Conservation (phyloP, 2,329 filamentous ascomycete species). For the Trichoderma brevicompactum region DNA sequence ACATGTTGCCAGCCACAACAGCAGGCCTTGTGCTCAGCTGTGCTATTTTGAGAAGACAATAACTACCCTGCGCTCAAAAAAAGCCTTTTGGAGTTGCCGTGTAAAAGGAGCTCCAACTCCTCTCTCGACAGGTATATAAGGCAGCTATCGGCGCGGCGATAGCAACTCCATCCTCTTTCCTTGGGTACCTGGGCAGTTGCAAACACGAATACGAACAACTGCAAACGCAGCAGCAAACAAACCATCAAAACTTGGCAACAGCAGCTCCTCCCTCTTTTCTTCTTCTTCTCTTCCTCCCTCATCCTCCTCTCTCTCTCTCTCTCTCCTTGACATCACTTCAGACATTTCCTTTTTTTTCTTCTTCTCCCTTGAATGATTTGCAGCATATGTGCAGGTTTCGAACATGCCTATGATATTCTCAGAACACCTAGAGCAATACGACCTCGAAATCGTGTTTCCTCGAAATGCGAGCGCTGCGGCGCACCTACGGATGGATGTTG, state of each 20-base stretch:
- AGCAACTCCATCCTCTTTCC: neutral
- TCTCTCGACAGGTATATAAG: neutral
- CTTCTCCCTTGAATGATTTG: neutral
- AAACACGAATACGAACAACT: slow-evolving; percentile 14
- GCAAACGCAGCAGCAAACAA: slow-evolving; percentile 10
- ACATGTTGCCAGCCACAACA: neutral
- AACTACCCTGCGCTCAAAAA: too few species aligned
- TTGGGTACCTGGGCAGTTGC: neutral
- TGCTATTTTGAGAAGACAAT: neutral
- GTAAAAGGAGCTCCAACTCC: neutral
- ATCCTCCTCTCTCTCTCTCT: neutral
- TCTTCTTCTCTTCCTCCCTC: neutral
- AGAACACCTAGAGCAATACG: slow-evolving; percentile 21
- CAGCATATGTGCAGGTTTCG: neutral
- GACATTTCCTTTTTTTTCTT: too few species aligned
- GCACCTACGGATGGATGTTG: slow-evolving; percentile 3
- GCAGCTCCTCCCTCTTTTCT: neutral
- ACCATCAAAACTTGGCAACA: neutral
- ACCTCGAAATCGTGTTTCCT: slow-evolving; percentile 23
- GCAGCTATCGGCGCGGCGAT: neutral
- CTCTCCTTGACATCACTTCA: neutral
- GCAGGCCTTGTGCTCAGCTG: neutral
- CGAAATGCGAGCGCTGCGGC: neutral
- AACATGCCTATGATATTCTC: slow-evolving; percentile 26
- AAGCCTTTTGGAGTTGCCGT: too few species aligned